A percentile compares a stretch with the other conserved stretches of the same genome.
Evolutionary conservation across 805 yeast genomes (phyloP).

Genomic region (Teunomyces lycoperdinae): DNA sequence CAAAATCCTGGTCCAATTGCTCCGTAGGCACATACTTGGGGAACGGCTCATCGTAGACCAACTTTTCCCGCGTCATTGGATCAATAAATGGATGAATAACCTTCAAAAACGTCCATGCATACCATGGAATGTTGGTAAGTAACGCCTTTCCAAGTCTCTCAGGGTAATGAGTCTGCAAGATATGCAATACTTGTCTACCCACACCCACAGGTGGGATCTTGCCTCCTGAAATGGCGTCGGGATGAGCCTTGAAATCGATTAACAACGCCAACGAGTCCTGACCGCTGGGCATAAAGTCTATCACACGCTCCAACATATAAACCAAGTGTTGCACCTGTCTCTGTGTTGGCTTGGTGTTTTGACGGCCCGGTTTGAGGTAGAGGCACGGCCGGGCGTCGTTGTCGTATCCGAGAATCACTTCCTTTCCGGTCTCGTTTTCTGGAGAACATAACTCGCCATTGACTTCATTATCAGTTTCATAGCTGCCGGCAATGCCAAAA

Average conservation of each 20-base stretch:
- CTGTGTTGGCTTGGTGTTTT: constrained; percentile 50
- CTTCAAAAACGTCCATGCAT: constrained; percentile 90
- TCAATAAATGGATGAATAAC: constrained; percentile 94
- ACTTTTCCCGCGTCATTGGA: constrained; percentile 89
- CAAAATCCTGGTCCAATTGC: constrained; percentile 80
- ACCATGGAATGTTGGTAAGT: constrained; percentile 88
- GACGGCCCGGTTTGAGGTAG: constrained; percentile 52
- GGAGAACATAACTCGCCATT: constrained; percentile 42
- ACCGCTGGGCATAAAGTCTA: constrained; percentile 55
- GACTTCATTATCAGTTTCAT: constrained; percentile 27
- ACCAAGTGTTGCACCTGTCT: constrained; percentile 57
- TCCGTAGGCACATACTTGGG: constrained; percentile 74
- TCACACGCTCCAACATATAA: constrained; percentile 54
- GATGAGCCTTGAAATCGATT: constrained; percentile 59
- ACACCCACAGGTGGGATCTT: constrained; percentile 49
- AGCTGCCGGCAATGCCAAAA: constrained; percentile 42
- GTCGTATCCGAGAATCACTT: constrained; percentile 53
- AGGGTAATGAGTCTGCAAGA: constrained; percentile 95
- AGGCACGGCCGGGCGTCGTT: constrained; percentile 52
- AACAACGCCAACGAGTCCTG: constrained; percentile 54
- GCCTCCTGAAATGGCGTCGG: constrained; percentile 43
- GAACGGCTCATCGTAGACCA: constrained; percentile 89
- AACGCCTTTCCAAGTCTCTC: constrained; percentile 93
- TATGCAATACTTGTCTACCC: constrained; percentile 82
- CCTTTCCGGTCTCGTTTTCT: constrained; percentile 55